A percentile compares a stretch with the other conserved stretches of the same genome.
Conservation (phyloP, 2,329 filamentous ascomycete species). For the Aschersonia sp. region DNA sequence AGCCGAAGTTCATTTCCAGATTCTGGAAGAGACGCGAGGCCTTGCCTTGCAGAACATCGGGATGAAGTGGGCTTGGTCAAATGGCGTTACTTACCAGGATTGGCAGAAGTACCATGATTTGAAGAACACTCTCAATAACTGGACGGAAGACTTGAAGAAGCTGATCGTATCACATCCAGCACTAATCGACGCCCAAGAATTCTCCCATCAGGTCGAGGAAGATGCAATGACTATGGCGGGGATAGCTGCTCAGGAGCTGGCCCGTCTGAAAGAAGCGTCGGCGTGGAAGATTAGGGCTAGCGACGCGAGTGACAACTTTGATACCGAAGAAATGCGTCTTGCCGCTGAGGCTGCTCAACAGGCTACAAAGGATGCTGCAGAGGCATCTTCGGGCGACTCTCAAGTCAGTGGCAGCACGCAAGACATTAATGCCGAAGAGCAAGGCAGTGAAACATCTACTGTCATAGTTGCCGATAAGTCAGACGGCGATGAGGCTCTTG, state of each 20-base stretch:
- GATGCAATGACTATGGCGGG: slow-evolving; percentile 70
- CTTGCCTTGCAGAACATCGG: slow-evolving; percentile 83
- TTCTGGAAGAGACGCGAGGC: slow-evolving; percentile 70
- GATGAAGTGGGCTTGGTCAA: slow-evolving; percentile 91
- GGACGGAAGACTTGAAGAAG: slow-evolving; percentile 69
- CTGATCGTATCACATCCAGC: slow-evolving; percentile 62
- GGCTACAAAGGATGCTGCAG: slow-evolving; percentile 8
- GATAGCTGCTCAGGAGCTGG: slow-evolving; percentile 65
- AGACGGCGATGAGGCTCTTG: neutral
- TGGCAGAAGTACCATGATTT: slow-evolving; percentile 92
- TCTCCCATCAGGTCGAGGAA: slow-evolving; percentile 57
- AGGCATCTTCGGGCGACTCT: neutral
- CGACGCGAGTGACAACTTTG: slow-evolving; percentile 69
- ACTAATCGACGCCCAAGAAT: slow-evolving; percentile 52
- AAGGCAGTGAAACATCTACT: neutral
- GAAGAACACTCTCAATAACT: slow-evolving; percentile 68
- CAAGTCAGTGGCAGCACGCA: neutral
- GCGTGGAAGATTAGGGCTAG: slow-evolving; percentile 67
- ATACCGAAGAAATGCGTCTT: slow-evolving; percentile 46
- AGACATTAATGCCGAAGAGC: neutral
- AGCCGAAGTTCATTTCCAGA: slow-evolving; percentile 67
- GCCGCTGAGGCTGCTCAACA: slow-evolving; percentile 32
- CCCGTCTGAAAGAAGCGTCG: slow-evolving; percentile 68
- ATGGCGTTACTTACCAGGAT: slow-evolving; percentile 90
- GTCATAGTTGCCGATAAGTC: neutral